Conservation (phyloP, 2,329 filamentous ascomycete species). For the Plectosphaerella cucumerina region DNA sequence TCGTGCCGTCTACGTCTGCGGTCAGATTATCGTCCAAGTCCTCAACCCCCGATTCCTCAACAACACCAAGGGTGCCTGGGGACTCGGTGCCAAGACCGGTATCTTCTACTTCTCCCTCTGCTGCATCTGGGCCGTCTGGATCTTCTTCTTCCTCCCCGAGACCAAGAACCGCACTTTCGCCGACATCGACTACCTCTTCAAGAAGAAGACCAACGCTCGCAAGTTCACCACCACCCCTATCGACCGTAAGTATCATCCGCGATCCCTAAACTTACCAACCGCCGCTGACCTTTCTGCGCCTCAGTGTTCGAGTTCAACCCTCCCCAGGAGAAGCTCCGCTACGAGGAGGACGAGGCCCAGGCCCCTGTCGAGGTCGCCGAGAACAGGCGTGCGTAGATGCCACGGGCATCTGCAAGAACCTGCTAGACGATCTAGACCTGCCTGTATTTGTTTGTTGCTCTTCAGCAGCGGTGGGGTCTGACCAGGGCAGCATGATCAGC, state of each 20-base stretch:
- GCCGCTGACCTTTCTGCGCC: not conserved
- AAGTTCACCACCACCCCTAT: slow-evolving; percentile 19
- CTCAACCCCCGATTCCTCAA: slow-evolving; percentile 32
- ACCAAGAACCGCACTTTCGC: slow-evolving; percentile 39
- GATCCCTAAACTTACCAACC: not conserved
- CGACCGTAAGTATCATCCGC: slow-evolving; percentile 19
- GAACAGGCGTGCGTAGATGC: not conserved
- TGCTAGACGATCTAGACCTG: too few species aligned
- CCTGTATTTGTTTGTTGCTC: too few species aligned
- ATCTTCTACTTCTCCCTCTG: slow-evolving; percentile 36
- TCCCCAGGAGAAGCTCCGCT: not conserved
- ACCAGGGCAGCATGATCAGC: too few species aligned
- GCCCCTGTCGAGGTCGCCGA: not conserved
- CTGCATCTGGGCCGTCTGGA: slow-evolving; percentile 34
- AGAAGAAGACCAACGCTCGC: slow-evolving; percentile 25
- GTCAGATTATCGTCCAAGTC: slow-evolving; percentile 32
- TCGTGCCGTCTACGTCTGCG: slow-evolving; percentile 36
- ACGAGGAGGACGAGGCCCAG: not conserved
- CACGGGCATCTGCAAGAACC: too few species aligned
- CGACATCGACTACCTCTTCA: slow-evolving; percentile 45
- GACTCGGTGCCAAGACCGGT: slow-evolving; percentile 33
- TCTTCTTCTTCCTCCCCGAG: slow-evolving; percentile 40
- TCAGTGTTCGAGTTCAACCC: slow-evolving; percentile 9
- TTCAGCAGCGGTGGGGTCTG: too few species aligned
- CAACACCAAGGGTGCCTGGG: slow-evolving; percentile 19